These are phyloP conservation scores for Populus simonii DNA, from an alignment of 345 rosid species.

Conservation along the genomic window DNA sequence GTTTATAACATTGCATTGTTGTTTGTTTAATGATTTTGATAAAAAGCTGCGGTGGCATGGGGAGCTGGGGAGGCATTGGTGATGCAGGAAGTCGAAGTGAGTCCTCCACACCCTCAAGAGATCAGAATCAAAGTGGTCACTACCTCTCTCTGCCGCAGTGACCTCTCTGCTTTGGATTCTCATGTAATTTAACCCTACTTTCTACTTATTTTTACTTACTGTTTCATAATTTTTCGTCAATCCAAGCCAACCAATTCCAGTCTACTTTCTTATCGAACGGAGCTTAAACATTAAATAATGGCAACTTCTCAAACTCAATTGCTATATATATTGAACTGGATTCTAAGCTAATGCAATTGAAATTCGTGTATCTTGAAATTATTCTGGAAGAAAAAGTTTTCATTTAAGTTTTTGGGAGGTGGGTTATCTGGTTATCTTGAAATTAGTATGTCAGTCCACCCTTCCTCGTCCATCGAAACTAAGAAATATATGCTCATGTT, in stretches of 20 bases:
- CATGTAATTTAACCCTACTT: slow-evolving; percentile 38
- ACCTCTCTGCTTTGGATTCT: slow-evolving; percentile 78
- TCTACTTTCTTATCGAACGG: background rate
- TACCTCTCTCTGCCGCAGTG: slow-evolving; percentile 90
- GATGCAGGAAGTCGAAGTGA: slow-evolving; percentile 79
- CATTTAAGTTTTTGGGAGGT: background rate
- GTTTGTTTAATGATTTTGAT: background rate
- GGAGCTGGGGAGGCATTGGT: slow-evolving; percentile 74
- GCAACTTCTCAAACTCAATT: no score
- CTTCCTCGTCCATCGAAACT: background rate
- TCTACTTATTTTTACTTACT: background rate
- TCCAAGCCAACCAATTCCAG: background rate
- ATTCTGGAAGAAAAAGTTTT: background rate
- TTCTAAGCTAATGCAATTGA: background rate
- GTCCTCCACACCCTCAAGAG: slow-evolving; percentile 75
- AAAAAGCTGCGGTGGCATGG: slow-evolving; percentile 88
- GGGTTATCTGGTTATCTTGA: background rate
- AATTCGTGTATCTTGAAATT: background rate
- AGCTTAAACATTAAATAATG: background rate
- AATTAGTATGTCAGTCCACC: background rate
- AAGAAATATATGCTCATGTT: background rate
- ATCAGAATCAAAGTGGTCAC: slow-evolving; percentile 76
- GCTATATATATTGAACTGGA: background rate
- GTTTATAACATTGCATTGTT: background rate
- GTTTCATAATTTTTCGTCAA: background rate